Evolutionary conservation across 1,284 basidiomycete species (phyloP), one percentile per base, ranked within the genome.

Genomic region (Naganishia sp.): DNA sequence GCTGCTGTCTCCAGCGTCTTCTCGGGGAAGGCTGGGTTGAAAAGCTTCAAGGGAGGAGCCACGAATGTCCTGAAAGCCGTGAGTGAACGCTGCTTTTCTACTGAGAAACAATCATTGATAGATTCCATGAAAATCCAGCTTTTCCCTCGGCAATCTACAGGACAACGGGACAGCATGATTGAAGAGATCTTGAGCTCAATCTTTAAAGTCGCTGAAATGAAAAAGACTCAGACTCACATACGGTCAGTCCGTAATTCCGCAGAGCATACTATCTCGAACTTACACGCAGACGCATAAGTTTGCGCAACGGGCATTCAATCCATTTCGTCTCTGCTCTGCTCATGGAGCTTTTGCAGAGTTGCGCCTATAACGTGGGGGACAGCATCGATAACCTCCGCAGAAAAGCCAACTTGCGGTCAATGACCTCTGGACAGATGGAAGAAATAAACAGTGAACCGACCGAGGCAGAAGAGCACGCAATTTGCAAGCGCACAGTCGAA

Each of bases 331-430:
- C 90, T 3, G 94, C 95, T 0, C 82, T 99, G 2, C 82, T 99
- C 7, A 82, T 99, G 23, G 94, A 98, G 73, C 87, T 99, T n/a
- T 88, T 98, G 1, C 95, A 99, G 74, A 94, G 94, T 0, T 93
- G 90, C 1, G 87, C 90, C 5, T 89, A 89, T 41, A 43, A 50
- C 39, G 58, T 61, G 2, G 41, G 42, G 23, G 35, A 61, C 46
- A 47, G 50, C 39, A 61, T 61, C 35, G 58, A 61, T 23, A 28
- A n/a, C 11, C 49, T 61, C 42, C 47, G 47, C 15, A 50, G 58
- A 39, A 51, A 61, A 50, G 47, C 58, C 3, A 51, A 47, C 17
- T n/a, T 61, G 25, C 58, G 49, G 23, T 51, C 58, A 23, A 49
- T 61, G 23, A 42, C 58, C 13, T 13, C 35, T 32, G 28, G 42